phyloP scores from a whole-genome alignment of 176 grass and related monocot species.

The maize (Zea mays) region Zm-B73-REFERENCE-NAM-5.0 NC_050101.1:44624501-44625000 shows the following conservation, averaged over 20 bases:
- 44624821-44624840: conserved; percentile 54
- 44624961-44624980: not conserved
- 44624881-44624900: conserved; percentile 66
- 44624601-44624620: not conserved
- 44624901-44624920: conserved; percentile 52
- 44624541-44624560: not conserved
- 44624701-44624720: not conserved
- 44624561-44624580: not conserved
- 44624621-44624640: not conserved
- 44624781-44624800: conserved; percentile 71
- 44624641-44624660: not conserved
- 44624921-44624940: conserved; percentile 55
- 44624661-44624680: conserved; percentile 6
- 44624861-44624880: conserved; percentile 52
- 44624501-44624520: not conserved
- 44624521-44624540: not conserved
- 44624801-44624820: conserved; percentile 71
- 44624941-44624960: conserved; percentile 54
- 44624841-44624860: conserved; percentile 50
- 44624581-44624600: not conserved
- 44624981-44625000: not conserved
- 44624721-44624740: not conserved
- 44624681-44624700: not conserved
- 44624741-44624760: conserved; percentile 70
- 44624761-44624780: conserved; percentile 60